Evolutionary conservation across 208 protist species (phyloP), one percentile per base, ranked within the genome.

Genomic region (Acanthamoeba triangularis): DNA sequence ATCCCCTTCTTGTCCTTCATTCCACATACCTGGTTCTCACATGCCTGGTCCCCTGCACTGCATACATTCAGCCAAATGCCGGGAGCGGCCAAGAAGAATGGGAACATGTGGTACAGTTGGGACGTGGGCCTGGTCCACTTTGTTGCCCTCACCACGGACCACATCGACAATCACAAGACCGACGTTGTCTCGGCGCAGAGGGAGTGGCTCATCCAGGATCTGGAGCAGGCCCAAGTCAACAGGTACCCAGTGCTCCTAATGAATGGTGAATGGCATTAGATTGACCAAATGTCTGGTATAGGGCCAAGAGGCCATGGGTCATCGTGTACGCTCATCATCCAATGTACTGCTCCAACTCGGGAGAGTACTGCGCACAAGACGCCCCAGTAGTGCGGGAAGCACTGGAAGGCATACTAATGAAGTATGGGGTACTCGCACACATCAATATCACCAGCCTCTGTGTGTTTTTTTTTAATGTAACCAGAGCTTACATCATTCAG

Each of bases 101-200:
- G 44, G 0, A 82, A 82, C 74, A 82, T 82, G 35, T 82, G 74
- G 74, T 82, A 82, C 25, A 52, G 37, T 14, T 82, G 74, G 74
- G 74, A 82, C 74, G 44, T 7, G 74, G 74, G 35, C 33, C 16
- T 52, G 18, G 74, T 49, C 7, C 74, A 82, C 74, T 82, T 82
- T 23, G 14, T 82, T 5, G 74, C 74, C 25, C 18, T 52, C 74
- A 52, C 74, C 30, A 82, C 74, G 18, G 74, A 82, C 16, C 37
- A 52, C 33, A 52, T 82, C 74, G 33, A 52, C 74, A 23, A 82
- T 16, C 30, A 25, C 18, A 47, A n/a, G 14, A 10, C 30, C 20
- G 11, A 37, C 74, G 23, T 49, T 4, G 20, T 49, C 8, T 11
- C 33, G 28, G 25, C 14, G 37, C 74, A 82, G 33, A 2, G 44